Percentiles rank a stretch among this genome's conserved stretches.
phyloP scores from a whole-genome alignment of 1,139 yeast species.

The Sugiyamaella japonica region DNA sequence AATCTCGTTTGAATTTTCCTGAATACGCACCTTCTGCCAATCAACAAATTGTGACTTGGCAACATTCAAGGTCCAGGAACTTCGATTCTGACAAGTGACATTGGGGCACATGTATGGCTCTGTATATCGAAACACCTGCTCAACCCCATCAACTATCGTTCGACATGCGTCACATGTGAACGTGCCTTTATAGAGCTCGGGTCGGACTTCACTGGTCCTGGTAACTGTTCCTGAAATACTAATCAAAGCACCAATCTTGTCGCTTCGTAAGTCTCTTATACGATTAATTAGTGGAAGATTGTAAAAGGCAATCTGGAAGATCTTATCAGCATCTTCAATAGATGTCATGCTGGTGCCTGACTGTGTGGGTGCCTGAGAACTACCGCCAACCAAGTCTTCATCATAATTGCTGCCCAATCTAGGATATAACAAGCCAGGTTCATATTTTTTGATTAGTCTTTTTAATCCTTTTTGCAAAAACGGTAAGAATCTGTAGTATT shows the following conservation, averaged over 20 bases:
- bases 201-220: constrained; percentile 94
- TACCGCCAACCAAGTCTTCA: neutral
- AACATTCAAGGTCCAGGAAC: constrained; percentile 81
- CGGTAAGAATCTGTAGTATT: constrained; percentile 89
- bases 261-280: constrained; percentile 87
- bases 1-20: constrained; percentile 91
- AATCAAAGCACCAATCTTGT: constrained; percentile 81
- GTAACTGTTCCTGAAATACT: constrained; percentile 95
- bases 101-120: constrained; percentile 92
- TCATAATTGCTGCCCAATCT: constrained; percentile 21
- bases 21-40: constrained; percentile 97
- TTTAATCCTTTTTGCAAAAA: constrained; percentile 75
- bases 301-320: constrained; percentile 87
- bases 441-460: constrained; percentile 68
- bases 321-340: constrained; percentile 59
- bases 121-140: constrained; percentile 89
- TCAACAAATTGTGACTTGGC: constrained; percentile 86
- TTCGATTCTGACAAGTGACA: constrained; percentile 84
- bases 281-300: constrained; percentile 81
- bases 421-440: constrained; percentile 60
- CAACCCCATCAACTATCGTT: constrained; percentile 83
- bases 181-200: constrained; percentile 84
- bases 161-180: constrained; percentile 90
- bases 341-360: constrained; percentile 36
- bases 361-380: constrained; percentile 27